Evolutionary conservation across 805 yeast species (phyloP), one percentile per base, ranked within the genome.

Genomic region (Kodamaea hsintzibuensis): DNA sequence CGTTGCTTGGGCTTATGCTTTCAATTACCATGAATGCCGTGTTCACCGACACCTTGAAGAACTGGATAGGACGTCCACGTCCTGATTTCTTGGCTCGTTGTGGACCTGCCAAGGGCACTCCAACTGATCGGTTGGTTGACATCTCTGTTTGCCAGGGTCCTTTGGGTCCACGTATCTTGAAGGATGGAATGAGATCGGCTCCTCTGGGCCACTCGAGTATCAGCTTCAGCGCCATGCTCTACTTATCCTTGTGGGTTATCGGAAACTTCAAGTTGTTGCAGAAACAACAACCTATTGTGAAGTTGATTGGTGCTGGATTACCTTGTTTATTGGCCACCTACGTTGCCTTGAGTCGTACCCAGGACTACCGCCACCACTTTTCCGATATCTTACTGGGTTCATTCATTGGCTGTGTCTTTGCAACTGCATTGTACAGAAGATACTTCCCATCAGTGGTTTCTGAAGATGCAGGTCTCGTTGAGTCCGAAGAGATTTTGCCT

Each of bases 181-280:
- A 57, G 12, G 79, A 74, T 54, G 79, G 79, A 3, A 62, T 73
- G 69, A 70, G 72, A 53, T 71, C 76, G 16, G 71, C 76, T 7
- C 79, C 79, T 6, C 69, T 73, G 42, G 79, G 77, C 35, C 77
- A 73, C 56, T 69, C 76, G 5, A 69, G 75, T 25, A 62, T 73
- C 51, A 57, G 71, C 9, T 70, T 72, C 57, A 63, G 72, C 30
- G 73, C 75, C 1, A 62, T 70, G 48, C 57, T 66, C 16, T 74
- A 66, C 57, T 60, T 74, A 44, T 53, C 67, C 9, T 56, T 71
- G 42, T 73, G 77, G 77, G 53, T 69, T 14, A 53, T 62, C 35
- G 72, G 69, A 4, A 72, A 70, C 43, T 64, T 62, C 53, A 59
- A 60, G 47, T 47, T 66, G 7, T 49, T 62, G 44, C 17, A 49